Percentiles rank a stretch among this genome's conserved stretches.
phyloP scores from a whole-genome alignment of 306 rosid species.

The Trifolium fragiferum region DNA sequence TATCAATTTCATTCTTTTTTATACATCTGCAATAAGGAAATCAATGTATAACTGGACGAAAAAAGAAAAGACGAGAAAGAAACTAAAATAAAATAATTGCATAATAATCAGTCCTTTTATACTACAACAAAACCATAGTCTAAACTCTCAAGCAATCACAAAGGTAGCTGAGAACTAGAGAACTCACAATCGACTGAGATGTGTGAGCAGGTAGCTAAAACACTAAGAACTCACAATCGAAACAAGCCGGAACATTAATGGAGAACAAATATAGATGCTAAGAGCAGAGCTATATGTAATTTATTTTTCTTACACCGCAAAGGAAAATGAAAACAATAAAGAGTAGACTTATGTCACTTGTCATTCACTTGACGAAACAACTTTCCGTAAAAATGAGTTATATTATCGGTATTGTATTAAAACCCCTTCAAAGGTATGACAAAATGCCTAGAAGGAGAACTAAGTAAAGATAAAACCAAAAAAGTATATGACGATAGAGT shows the following conservation, averaged over 20 bases:
- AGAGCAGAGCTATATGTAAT: not conserved
- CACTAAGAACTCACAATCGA: not conserved
- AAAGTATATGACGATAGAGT: conserved; percentile 16
- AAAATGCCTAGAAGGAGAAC: not conserved
- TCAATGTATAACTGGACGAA: not conserved
- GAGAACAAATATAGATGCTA: conserved; percentile 3
- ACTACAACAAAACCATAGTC: not conserved
- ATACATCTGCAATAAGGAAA: not conserved
- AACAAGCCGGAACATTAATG: not conserved
- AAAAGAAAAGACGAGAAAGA: too few species aligned
- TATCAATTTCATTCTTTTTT: too few species aligned
- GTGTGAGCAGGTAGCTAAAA: not conserved
- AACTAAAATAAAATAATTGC: too few species aligned
- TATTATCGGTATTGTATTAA: conserved; percentile 10
- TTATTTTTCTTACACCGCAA: not conserved
- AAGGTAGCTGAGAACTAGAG: not conserved
- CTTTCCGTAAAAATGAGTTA: not conserved
- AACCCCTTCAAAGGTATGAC: not conserved
- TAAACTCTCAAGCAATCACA: not conserved
- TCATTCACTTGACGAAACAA: not conserved
- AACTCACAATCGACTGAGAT: not conserved
- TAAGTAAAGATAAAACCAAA: conserved; percentile 9
- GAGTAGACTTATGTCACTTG: not conserved
- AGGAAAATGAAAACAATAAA: conserved; percentile 5
- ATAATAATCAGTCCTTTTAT: not conserved